Conservation (phyloP, 176 grass and related monocot species). For the Oryza officinalis region DNA sequence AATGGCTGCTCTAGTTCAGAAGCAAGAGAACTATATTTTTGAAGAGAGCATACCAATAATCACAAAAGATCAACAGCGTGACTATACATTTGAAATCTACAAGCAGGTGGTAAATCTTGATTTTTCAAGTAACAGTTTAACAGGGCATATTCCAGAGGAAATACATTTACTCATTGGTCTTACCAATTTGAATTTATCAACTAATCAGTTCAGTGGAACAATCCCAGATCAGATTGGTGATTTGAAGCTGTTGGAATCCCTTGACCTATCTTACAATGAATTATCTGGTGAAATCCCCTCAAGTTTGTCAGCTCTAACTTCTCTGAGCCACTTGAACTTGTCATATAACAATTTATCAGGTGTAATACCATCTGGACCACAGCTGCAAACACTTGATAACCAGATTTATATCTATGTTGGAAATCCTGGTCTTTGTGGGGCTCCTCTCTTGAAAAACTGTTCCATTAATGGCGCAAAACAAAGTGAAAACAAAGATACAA, state of each 20-base stretch:
- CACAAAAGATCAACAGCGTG: slow-evolving; percentile 1
- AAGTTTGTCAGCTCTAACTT: background rate
- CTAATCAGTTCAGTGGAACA: background rate
- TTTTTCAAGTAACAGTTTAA: background rate
- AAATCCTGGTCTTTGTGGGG: background rate
- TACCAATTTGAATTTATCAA: background rate
- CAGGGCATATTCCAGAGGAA: too few relatives aligned
- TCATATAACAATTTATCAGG: too few relatives aligned
- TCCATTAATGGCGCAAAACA: background rate
- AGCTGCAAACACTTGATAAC: background rate
- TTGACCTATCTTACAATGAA: background rate
- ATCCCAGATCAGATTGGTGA: background rate
- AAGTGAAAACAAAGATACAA: background rate
- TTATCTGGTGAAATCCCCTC: too few relatives aligned
- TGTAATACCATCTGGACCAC: too few relatives aligned
- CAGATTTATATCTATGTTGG: background rate
- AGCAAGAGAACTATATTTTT: background rate
- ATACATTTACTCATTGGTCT: background rate
- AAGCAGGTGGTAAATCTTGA: background rate
- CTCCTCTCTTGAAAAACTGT: background rate
- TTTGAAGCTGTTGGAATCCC: background rate
- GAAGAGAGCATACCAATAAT: background rate
- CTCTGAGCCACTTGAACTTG: background rate
- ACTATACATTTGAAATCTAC: background rate
- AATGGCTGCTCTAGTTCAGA: background rate